phyloP scores from a whole-genome alignment of 2,329 filamentous ascomycete genomes.

The Verticillium zaregamsianum region DNA sequence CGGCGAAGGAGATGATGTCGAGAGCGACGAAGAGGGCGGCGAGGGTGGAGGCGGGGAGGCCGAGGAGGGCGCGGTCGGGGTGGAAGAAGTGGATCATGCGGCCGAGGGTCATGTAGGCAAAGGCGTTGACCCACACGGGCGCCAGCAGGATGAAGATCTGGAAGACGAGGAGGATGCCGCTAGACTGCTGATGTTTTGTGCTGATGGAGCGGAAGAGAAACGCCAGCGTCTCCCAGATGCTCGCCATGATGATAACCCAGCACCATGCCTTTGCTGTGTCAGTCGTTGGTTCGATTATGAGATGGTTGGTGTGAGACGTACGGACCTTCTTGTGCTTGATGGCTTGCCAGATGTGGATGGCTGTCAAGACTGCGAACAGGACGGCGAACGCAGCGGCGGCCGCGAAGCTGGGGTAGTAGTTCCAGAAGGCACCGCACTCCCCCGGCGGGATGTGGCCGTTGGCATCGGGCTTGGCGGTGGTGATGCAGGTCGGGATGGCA shows the following conservation, averaged over 20 bases:
- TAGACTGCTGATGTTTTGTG: conserved; percentile 20
- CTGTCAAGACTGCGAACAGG: conserved; percentile 19
- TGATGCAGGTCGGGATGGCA: conserved; percentile 28
- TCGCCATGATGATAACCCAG: conserved; percentile 32
- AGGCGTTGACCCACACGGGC: conserved; percentile 40
- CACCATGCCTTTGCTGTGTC: conserved; percentile 21
- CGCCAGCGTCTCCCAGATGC: conserved; percentile 20
- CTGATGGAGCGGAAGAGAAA: conserved; percentile 18
- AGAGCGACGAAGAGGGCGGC: conserved; percentile 43
- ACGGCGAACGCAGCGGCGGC: conserved; percentile 22
- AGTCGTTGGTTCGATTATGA: not conserved
- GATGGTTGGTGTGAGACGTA: conserved; percentile 4
- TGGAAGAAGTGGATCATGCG: conserved; percentile 56
- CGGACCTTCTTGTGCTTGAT: conserved; percentile 15
- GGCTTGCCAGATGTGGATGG: conserved; percentile 16
- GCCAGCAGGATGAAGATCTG: conserved; percentile 24
- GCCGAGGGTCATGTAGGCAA: conserved; percentile 57
- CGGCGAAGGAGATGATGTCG: conserved; percentile 41
- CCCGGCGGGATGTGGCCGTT: conserved; percentile 28
- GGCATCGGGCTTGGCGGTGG: conserved; percentile 25
- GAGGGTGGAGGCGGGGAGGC: conserved; percentile 49
- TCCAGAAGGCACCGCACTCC: conserved; percentile 15
- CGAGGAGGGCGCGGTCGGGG: conserved; percentile 12
- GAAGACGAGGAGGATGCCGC: conserved; percentile 17
- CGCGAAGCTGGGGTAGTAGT: conserved; percentile 26